phyloP scores from a whole-genome alignment of 2,329 filamentous ascomycete species.

The Phyllachora maydis region DNA sequence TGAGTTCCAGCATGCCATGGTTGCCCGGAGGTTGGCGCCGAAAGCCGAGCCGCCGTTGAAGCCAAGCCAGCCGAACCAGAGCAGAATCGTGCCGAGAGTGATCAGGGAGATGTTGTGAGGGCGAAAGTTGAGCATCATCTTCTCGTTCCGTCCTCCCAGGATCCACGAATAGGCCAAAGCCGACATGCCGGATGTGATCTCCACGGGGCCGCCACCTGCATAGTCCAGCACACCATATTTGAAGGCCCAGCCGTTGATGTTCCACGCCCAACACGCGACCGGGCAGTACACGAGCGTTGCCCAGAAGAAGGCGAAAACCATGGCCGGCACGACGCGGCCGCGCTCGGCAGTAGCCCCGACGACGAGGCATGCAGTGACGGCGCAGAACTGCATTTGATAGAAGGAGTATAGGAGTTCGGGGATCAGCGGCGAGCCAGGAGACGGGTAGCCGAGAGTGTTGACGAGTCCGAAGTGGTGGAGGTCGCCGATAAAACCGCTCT shows the following conservation, averaged over 20 bases:
- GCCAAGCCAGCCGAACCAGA: conserved; percentile 97
- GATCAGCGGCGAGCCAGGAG: conserved; percentile 70
- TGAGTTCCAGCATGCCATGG: conserved; percentile 96
- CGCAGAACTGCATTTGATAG: conserved; percentile 98
- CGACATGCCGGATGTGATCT: conserved; percentile 85
- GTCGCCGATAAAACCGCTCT: conserved; percentile 82
- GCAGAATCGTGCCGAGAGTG: conserved; percentile 80
- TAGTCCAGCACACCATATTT: conserved; percentile 89
- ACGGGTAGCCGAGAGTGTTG: conserved; percentile 68
- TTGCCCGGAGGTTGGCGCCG: conserved; percentile 80
- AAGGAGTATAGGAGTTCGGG: conserved; percentile 85
- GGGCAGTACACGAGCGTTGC: conserved; percentile 95
- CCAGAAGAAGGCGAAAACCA: conserved; percentile 95
- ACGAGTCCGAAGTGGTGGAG: conserved; percentile 74
- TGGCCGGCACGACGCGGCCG: conserved; percentile 74
- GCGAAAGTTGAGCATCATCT: conserved; percentile 99
- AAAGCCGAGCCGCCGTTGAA: conserved; percentile 97
- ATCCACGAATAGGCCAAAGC: conserved; percentile 92
- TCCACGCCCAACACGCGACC: conserved; percentile 93
- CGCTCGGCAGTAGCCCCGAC: conserved; percentile 87
- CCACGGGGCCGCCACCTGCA: conserved; percentile 88
- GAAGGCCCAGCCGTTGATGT: conserved; percentile 80
- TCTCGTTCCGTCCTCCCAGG: conserved; percentile 87
- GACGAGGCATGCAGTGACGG: conserved; percentile 76
- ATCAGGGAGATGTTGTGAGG: conserved; percentile 98